Percentiles rank a stretch among this genome's conserved stretches.
Conservation (phyloP, 2,329 filamentous ascomycete species). For the Fusarium fracticaudum region DNA sequence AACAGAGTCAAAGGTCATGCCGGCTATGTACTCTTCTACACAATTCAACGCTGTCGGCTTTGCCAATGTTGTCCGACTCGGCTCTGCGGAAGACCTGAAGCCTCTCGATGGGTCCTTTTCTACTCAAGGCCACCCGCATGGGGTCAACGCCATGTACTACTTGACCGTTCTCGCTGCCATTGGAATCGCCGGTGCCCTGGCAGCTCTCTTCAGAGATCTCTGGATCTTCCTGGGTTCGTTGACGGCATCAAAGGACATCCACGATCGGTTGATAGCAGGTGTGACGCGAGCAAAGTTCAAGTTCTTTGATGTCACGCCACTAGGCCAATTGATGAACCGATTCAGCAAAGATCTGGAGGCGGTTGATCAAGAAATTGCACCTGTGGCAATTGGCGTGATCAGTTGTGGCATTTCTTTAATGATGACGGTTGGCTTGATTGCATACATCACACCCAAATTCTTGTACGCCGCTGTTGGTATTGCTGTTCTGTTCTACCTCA, state of each 20-base stretch:
- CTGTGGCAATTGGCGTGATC: constrained; percentile 82
- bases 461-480: constrained; percentile 89
- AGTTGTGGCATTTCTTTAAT: constrained; percentile 73
- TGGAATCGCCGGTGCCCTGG: constrained; percentile 78
- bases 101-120: constrained; percentile 2
- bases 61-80: constrained; percentile 52
- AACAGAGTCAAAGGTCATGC: constrained; percentile 33
- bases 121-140: constrained; percentile 28
- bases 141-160: constrained; percentile 86
- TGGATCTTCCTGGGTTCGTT: constrained; percentile 94
- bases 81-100: constrained; percentile 39
- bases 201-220: constrained; percentile 83
- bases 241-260: constrained; percentile 85
- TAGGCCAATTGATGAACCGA: constrained; percentile 96
- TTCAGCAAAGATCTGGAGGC: constrained; percentile 98
- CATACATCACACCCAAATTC: constrained; percentile 89
- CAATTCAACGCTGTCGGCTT: constrained; percentile 46
- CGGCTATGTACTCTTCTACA: constrained; percentile 39
- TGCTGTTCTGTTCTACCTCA: constrained; percentile 79
- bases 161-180: constrained; percentile 84
- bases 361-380: constrained; percentile 94
- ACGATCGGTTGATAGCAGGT: constrained; percentile 78
- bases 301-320: constrained; percentile 96
- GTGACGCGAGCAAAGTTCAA: constrained; percentile 93
- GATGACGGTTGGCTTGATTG: constrained; percentile 89